A percentile compares a stretch with the other conserved stretches of the same genome.
Conservation (phyloP, 768 basidiomycete genomes). For the Lentinula edodes region DNA sequence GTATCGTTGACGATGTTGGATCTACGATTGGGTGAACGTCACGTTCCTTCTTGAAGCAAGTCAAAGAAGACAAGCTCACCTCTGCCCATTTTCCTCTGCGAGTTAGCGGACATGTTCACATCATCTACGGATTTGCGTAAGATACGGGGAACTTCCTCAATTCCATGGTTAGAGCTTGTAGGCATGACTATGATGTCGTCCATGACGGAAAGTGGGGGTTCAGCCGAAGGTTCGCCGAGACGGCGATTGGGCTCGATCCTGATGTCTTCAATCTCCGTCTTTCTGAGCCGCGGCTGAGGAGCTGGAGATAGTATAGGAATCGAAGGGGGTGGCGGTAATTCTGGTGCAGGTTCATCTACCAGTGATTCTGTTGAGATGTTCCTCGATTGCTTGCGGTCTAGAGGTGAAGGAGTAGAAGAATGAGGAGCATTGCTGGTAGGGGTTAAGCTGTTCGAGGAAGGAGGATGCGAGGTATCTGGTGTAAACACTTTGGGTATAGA, state of each 20-base stretch:
- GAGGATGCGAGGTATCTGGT: conserved; percentile 9
- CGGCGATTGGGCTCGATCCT: not conserved
- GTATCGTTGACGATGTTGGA: not conserved
- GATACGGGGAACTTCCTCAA: not conserved
- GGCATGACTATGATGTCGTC: conserved; percentile 5
- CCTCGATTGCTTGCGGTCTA: conserved; percentile 23
- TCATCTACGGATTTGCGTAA: conserved; percentile 3
- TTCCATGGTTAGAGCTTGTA: not conserved
- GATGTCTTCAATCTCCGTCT: conserved; percentile 2
- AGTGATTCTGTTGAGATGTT: conserved; percentile 6
- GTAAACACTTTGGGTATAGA: conserved; percentile 13
- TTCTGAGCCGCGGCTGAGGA: not conserved
- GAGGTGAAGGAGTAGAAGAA: conserved; percentile 16
- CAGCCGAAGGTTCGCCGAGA: not conserved
- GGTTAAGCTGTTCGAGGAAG: conserved; percentile 7
- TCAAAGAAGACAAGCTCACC: not conserved
- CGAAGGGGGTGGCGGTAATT: not conserved
- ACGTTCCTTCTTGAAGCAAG: not conserved
- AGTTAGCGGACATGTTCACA: not conserved
- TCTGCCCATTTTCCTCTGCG: not conserved
- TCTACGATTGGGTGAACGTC: not conserved
- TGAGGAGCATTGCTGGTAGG: conserved; percentile 1
- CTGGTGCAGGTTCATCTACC: not conserved
- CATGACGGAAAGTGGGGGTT: not conserved
- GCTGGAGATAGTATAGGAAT: not conserved